These are phyloP conservation scores for Chloranthus sessilifolius DNA, from an alignment of 164 flowering plant genomes.

Conservation along the genomic window DNA sequence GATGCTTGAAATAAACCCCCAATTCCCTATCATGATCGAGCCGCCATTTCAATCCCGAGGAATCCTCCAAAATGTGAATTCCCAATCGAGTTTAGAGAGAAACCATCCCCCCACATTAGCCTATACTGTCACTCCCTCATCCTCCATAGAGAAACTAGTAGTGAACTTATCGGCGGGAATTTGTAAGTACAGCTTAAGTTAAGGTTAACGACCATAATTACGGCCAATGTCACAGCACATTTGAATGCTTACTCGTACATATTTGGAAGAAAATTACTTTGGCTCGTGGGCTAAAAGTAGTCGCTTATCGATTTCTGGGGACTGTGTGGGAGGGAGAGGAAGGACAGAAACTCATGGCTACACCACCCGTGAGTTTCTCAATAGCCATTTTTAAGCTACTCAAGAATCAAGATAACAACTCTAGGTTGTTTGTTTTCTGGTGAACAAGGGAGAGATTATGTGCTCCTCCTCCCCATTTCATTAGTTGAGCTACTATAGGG, in stretches of 20 bases:
- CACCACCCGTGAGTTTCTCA: conserved; percentile 15
- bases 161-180: conserved; percentile 11
- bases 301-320: conserved; percentile 16
- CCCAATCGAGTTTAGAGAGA: conserved; percentile 13
- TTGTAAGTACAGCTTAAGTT: conserved; percentile 11
- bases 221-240: conserved; percentile 8
- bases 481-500: too few species aligned
- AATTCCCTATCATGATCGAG: conserved; percentile 14
- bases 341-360: conserved; percentile 14
- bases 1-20: not conserved
- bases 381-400: too few species aligned
- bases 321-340: conserved; percentile 1
- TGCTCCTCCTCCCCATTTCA: too few species aligned
- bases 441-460: too few species aligned
- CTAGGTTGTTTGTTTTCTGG: too few species aligned
- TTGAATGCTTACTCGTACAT: conserved; percentile 16
- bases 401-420: too few species aligned
- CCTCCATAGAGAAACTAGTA: conserved; percentile 8
- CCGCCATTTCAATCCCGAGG: conserved; percentile 10
- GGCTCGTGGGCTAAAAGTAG: conserved; percentile 5
- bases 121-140: not conserved
- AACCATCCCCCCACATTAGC: not conserved
- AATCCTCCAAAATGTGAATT: conserved; percentile 13
- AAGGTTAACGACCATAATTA: conserved; percentile 5
- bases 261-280: conserved; percentile 20